Evolutionary conservation across 2,329 filamentous ascomycete species (phyloP).

Genomic region (Fusarium secorum): DNA sequence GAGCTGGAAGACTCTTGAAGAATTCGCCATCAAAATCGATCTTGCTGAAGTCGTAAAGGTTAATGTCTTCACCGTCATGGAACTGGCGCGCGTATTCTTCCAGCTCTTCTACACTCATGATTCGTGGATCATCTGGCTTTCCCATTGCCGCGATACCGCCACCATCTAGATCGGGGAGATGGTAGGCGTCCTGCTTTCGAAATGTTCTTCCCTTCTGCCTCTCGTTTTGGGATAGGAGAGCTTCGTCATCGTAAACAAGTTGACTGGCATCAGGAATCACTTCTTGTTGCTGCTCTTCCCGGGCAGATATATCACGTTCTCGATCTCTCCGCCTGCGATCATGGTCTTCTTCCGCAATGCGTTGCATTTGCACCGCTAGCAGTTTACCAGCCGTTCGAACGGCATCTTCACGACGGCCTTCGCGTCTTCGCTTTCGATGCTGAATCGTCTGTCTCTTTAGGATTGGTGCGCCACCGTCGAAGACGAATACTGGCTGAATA

Average conservation of each 20-base stretch:
- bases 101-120: constrained; percentile 95
- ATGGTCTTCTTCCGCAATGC: constrained; percentile 84
- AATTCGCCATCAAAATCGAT: constrained; percentile 98
- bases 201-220: constrained; percentile 78
- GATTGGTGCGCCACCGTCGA: constrained; percentile 91
- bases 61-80: constrained; percentile 88
- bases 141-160: constrained; percentile 85
- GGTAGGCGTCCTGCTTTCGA: constrained; percentile 92
- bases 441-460: constrained; percentile 92
- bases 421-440: constrained; percentile 77
- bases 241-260: constrained; percentile 90
- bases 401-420: constrained; percentile 93
- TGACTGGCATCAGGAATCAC: constrained; percentile 71
- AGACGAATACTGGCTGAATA: constrained; percentile 96
- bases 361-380: constrained; percentile 92
- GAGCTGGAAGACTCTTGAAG: constrained; percentile 87
- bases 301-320: constrained; percentile 54
- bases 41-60: constrained; percentile 94
- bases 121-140: constrained; percentile 87
- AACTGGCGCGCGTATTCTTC: constrained; percentile 95
- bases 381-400: constrained; percentile 89
- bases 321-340: constrained; percentile 64
- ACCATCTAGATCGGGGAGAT: constrained; percentile 84
- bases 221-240: constrained; percentile 81
- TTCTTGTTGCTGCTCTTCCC: constrained; percentile 64